Conservation (phyloP, 2,329 filamentous ascomycete species). For the Alternaria metachromatica region DNA sequence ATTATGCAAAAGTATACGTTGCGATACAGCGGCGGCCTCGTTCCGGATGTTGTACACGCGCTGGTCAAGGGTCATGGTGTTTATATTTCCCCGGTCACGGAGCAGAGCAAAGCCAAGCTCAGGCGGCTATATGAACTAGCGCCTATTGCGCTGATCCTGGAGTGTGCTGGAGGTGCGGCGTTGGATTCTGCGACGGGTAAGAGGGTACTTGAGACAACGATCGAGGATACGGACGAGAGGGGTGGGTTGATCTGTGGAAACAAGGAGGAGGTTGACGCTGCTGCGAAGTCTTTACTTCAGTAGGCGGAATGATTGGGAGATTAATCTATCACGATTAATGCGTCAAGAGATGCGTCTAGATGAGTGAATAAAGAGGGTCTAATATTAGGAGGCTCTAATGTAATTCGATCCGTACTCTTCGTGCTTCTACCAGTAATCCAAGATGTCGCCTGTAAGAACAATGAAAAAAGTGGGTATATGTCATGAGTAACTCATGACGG, state of each 20-base stretch:
- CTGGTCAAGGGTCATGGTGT: constrained; percentile 68
- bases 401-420: neutral
- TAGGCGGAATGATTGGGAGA: neutral
- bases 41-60: constrained; percentile 66
- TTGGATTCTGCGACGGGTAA: constrained; percentile 55
- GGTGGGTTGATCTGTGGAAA: constrained; percentile 43
- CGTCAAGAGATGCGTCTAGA: neutral
- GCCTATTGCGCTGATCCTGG: constrained; percentile 66
- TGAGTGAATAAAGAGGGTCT: neutral
- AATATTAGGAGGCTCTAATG: neutral
- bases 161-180: constrained; percentile 65
- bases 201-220: constrained; percentile 24
- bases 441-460: neutral
- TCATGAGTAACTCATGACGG: neutral
- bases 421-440: neutral
- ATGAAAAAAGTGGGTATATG: neutral
- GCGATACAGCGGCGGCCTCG: constrained; percentile 66
- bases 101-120: constrained; percentile 62
- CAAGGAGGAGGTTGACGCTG: constrained; percentile 36
- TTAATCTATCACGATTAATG: neutral
- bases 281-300: constrained; percentile 3
- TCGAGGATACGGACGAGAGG: constrained; percentile 41
- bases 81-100: constrained; percentile 65
- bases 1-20: constrained; percentile 64
- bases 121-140: constrained; percentile 65